Conservation (phyloP, 768 basidiomycete genomes). For the Lactifluus rugatus region DNA sequence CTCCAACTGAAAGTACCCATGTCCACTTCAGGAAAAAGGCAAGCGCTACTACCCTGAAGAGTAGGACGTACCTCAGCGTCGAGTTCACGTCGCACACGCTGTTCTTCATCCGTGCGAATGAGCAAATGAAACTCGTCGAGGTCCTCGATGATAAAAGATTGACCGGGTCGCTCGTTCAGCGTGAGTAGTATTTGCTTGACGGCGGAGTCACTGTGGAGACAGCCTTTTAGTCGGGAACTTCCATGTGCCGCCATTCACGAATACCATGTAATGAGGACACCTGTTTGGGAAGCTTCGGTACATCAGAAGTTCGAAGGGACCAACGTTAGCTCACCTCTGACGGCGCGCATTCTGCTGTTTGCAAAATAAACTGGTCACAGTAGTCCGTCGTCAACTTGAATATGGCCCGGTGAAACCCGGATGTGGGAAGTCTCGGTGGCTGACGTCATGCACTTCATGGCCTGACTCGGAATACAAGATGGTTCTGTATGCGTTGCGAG, state of each 20-base stretch:
- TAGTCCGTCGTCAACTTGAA: no score
- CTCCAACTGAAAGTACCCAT: constrained; percentile 44
- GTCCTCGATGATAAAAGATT: constrained; percentile 78
- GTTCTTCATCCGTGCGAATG: constrained; percentile 76
- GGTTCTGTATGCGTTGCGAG: no score
- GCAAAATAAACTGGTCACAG: no score
- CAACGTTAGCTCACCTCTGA: constrained; percentile 1
- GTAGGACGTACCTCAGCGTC: constrained; percentile 56
- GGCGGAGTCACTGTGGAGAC: constrained; percentile 68
- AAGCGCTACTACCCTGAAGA: neutral
- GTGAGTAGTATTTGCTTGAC: constrained; percentile 80
- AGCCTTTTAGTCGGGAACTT: neutral
- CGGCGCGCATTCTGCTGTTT: constrained; percentile 8
- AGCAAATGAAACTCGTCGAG: constrained; percentile 77
- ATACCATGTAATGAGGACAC: constrained; percentile 60
- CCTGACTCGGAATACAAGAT: no score
- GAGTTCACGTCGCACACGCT: constrained; percentile 57
- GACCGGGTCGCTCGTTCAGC: constrained; percentile 58
- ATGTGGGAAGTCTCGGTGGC: neutral
- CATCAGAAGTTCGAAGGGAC: neutral
- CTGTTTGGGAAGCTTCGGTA: constrained; percentile 27
- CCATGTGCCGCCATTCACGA: constrained; percentile 12
- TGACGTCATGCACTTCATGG: neutral
- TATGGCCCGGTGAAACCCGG: no score
- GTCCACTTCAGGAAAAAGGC: neutral